These are phyloP conservation scores for Drechmeria coniospora DNA, from an alignment of 2,329 filamentous ascomycete genomes.

Conservation along the genomic window DNA sequence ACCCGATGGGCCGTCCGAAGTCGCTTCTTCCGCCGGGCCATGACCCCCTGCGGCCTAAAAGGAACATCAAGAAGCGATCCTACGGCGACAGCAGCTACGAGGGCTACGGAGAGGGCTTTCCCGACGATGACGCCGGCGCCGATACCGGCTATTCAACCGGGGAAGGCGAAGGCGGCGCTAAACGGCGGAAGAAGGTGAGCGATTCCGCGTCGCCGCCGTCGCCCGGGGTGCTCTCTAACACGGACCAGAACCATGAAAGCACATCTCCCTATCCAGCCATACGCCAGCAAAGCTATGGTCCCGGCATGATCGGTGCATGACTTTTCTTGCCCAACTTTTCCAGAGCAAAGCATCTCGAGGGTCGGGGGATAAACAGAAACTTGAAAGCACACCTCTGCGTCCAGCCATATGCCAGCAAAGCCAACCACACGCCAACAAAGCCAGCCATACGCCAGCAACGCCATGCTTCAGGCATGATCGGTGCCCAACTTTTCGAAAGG, in stretches of 20 bases:
- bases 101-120: slow-evolving; percentile 57
- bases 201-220: slow-evolving; percentile 1
- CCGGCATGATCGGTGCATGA: slow-evolving; percentile 43
- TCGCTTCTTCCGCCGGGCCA: slow-evolving; percentile 21
- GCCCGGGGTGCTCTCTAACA: slow-evolving; percentile 8
- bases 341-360: no score
- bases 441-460: slow-evolving; percentile 35
- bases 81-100: slow-evolving; percentile 63
- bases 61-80: slow-evolving; percentile 55
- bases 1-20: slow-evolving; percentile 22
- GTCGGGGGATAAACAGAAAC: no score
- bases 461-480: slow-evolving; percentile 44
- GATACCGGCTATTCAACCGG: slow-evolving; percentile 56
- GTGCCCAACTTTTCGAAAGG: slow-evolving; percentile 34
- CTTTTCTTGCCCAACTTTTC: no score
- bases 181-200: slow-evolving; percentile 50
- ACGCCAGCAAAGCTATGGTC: slow-evolving; percentile 38
- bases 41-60: slow-evolving; percentile 41
- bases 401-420: no score
- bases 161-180: slow-evolving; percentile 51
- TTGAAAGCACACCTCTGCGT: slow-evolving; percentile 26
- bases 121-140: slow-evolving; percentile 46
- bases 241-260: slow-evolving; percentile 29
- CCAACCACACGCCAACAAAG: no score
- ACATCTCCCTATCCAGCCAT: slow-evolving; percentile 27